These are phyloP conservation scores for Omphalotus olearius DNA, from an alignment of 1,284 basidiomycete genomes.

Conservation along the genomic window DNA sequence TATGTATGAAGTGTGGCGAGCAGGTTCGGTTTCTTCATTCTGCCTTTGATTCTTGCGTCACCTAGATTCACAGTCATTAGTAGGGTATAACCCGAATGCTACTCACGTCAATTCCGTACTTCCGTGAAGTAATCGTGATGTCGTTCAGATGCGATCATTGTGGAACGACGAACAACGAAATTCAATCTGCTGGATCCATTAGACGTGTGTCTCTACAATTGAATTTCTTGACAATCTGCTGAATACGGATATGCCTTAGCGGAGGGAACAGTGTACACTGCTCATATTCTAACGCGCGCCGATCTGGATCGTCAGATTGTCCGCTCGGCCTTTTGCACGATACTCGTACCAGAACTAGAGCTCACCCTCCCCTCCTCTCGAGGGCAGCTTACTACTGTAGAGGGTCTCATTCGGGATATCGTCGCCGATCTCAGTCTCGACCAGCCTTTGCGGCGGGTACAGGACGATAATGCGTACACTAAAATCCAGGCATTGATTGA, in stretches of 20 bases:
- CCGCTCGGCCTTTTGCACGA: constrained; percentile 81
- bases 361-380: constrained; percentile 89
- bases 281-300: constrained; percentile 67
- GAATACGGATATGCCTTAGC: constrained; percentile 33
- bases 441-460: constrained; percentile 84
- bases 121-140: constrained; percentile 94
- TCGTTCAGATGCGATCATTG: constrained; percentile 96
- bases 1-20: constrained; percentile 93
- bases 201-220: constrained; percentile 54
- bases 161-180: constrained; percentile 89
- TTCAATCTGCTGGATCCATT: constrained; percentile 88
- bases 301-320: constrained; percentile 95
- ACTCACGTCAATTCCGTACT: constrained; percentile 94
- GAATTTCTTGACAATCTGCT: not conserved
- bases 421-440: constrained; percentile 80
- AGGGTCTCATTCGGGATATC: constrained; percentile 88
- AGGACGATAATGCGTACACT: constrained; percentile 71
- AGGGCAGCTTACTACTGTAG: constrained; percentile 94
- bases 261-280: constrained; percentile 74
- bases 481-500: constrained; percentile 80
- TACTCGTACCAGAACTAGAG: constrained; percentile 85
- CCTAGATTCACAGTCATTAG: constrained; percentile 15
- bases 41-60: constrained; percentile 10
- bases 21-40: constrained; percentile 53
- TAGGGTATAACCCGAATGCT: constrained; percentile 91